Percentiles rank a stretch among this genome's conserved stretches.
Conservation (phyloP, 169 alveolate species). For the Babesia gibsoni region DNA sequence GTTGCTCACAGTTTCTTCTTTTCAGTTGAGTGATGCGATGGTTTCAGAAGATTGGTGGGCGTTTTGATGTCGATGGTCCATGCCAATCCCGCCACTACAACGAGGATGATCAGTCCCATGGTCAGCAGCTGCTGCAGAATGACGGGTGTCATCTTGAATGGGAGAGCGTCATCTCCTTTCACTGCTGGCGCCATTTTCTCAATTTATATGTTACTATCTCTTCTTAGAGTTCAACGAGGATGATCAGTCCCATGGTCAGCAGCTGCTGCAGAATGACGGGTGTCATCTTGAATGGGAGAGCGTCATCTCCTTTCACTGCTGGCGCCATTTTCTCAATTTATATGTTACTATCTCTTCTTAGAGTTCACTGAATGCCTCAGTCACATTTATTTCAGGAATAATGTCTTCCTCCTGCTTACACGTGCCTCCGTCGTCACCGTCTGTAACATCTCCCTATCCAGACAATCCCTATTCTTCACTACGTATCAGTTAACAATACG, state of each 20-base stretch:
- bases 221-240: background rate
- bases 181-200: background rate
- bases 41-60: slow-evolving; percentile 40
- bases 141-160: slow-evolving; percentile 39
- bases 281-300: slow-evolving; percentile 17
- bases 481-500: too few species aligned
- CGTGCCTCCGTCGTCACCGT: too few species aligned
- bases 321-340: background rate
- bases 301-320: background rate
- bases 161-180: background rate
- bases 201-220: background rate
- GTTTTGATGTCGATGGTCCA: slow-evolving; percentile 22
- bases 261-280: slow-evolving; percentile 53
- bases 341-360: background rate
- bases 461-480: too few species aligned
- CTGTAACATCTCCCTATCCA: too few species aligned
- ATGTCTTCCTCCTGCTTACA: too few species aligned
- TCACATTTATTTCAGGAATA: too few species aligned
- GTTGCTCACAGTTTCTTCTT: slow-evolving; percentile 15
- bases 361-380: background rate
- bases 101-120: slow-evolving; percentile 16
- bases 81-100: slow-evolving; percentile 9
- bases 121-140: slow-evolving; percentile 41
- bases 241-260: slow-evolving; percentile 11
- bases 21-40: slow-evolving; percentile 1